Percentiles rank a stretch among this genome's conserved stretches.
Conservation (phyloP, 2,329 filamentous ascomycete genomes). For the Alternaria arborescens region DNA sequence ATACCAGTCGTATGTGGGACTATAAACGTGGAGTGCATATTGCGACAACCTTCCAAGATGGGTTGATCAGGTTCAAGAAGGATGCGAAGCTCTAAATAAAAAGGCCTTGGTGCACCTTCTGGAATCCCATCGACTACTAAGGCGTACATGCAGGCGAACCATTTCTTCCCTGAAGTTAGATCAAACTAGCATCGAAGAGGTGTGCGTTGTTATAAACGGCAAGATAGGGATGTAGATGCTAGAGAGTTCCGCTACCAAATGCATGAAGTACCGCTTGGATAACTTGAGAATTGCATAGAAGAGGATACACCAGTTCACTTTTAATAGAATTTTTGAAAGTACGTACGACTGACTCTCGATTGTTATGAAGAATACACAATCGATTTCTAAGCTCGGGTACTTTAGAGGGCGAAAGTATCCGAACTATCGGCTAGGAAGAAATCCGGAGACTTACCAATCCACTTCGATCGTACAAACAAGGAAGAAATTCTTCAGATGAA, state of each 20-base stretch:
- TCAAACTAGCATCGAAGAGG: not conserved
- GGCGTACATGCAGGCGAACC: not conserved
- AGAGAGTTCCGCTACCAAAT: not conserved
- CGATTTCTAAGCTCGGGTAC: not conserved
- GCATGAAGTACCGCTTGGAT: not conserved
- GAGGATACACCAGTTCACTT: not conserved
- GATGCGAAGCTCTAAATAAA: not conserved
- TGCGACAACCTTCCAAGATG: conserved; percentile 47
- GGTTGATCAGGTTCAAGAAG: conserved; percentile 35
- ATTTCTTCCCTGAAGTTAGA: not conserved
- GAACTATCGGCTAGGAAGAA: not conserved
- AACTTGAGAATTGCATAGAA: not conserved
- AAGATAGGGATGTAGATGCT: not conserved
- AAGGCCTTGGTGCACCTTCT: not conserved
- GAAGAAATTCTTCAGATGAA: not conserved
- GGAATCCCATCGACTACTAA: not conserved
- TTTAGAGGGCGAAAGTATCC: not conserved
- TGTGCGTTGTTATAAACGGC: not conserved
- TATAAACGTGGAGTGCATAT: conserved; percentile 41
- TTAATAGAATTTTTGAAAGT: not conserved
- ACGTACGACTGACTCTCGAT: not conserved
- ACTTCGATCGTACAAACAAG: accelerated
- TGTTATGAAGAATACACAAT: not conserved
- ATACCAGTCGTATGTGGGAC: conserved; percentile 43
- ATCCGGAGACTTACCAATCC: not conserved